Evolutionary conservation across 2,329 filamentous ascomycete genomes (phyloP), one percentile per base, ranked within the genome.

Genomic region (Botrytis tulipae): DNA sequence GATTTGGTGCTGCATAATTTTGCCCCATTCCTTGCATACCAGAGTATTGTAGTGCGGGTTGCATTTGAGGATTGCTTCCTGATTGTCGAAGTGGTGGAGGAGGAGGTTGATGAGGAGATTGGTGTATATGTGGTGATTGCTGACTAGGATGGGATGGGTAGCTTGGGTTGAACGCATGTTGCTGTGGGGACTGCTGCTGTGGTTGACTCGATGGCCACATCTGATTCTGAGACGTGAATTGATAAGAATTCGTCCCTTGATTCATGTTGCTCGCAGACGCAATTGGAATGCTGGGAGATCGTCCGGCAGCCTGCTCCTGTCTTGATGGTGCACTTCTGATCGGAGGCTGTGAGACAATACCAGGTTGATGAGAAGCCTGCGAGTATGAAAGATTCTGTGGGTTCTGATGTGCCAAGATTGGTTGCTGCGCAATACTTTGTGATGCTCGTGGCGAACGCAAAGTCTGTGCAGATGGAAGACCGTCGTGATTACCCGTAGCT

Each of bases 341-440:
- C 37, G 90, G 90, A 37, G 93, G 91, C 80, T 93, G 92, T 44
- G 88, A 88, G 80, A 94, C 89, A 57, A 91, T 87, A 79, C 89
- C 91, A 80, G 92, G 92, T 51, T 91, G 87, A 80, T 93, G 90
- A 63, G 92, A 88, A 71, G 92, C 88, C 79, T 91, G 92, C 71
- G 91, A 89, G 82, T 94, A 97, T 1, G 88, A 83, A 79, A 86
- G 83, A 54, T 83, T 80, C 66, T 83, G 83, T 48, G 80, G 77
- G 29, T 81, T 76, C 76, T 84, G 84, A 72, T 84, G 83, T 71
- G 84, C 79, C 70, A 85, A 82, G 70, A 82, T 78, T 25, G 90
- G 86, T 77, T 90, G 88, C 65, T 87, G 85, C 76, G 88, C 83
- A 70, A 85, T 85, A 67, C 86, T 85, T 62, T 86, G 84, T 37